Evolutionary conservation across 345 rosid species (phyloP).

Genomic region (Ailanthus altissimus): DNA sequence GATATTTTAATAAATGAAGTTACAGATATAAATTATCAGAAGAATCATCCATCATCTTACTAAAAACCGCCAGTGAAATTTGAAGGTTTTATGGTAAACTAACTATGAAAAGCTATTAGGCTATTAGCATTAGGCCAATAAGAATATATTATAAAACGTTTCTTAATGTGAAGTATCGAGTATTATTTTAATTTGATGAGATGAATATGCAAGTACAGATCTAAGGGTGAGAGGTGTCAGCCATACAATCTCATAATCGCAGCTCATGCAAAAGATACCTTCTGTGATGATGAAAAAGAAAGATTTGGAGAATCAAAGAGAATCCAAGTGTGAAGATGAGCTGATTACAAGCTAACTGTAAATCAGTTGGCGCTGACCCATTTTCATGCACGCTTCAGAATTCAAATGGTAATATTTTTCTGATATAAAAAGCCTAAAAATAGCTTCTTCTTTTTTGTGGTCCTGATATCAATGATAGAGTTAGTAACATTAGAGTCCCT

Average conservation of each 20-base stretch:
- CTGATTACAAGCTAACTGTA: background rate
- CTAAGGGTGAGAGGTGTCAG: background rate
- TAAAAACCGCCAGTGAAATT: too few species aligned
- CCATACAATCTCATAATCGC: background rate
- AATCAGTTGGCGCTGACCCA: background rate
- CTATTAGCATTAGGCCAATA: too few species aligned
- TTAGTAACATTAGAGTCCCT: too few species aligned
- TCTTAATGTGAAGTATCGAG: background rate
- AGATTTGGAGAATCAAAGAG: constrained; percentile 8
- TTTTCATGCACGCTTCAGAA: constrained; percentile 9
- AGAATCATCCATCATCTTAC: too few species aligned
- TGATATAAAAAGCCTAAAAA: background rate
- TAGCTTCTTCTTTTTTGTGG: constrained; percentile 5
- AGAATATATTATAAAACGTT: background rate
- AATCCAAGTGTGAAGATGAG: background rate
- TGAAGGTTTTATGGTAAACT: too few species aligned
- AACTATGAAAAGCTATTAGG: too few species aligned
- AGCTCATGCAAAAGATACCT: background rate
- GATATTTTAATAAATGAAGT: too few species aligned
- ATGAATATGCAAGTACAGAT: background rate
- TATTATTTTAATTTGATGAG: background rate
- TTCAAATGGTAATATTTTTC: background rate
- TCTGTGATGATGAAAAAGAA: background rate
- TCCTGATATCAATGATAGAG: background rate
- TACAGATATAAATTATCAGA: too few species aligned